Percentiles rank a stretch among this genome's conserved stretches.
phyloP scores from a whole-genome alignment of 306 rosid genomes.

The Quercus robur region DNA sequence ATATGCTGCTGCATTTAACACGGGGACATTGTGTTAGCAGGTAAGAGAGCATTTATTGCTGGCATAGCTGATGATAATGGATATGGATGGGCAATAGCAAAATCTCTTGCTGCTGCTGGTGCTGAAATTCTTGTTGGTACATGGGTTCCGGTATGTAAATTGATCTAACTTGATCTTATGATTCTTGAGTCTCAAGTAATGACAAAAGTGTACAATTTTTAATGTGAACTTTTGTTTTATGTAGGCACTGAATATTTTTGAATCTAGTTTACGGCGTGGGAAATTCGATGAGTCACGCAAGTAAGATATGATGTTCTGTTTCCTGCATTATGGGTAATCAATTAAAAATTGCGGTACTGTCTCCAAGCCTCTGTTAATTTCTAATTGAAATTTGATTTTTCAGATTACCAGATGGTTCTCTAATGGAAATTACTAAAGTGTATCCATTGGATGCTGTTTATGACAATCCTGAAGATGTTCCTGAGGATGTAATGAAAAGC shows the following conservation, averaged over 20 bases:
- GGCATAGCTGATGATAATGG: conserved; percentile 97
- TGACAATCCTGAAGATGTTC: conserved; percentile 84
- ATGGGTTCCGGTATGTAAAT: conserved; percentile 90
- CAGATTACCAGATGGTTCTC: conserved; percentile 89
- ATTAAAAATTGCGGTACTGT: background rate
- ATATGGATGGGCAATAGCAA: conserved; percentile 98
- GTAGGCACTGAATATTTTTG: conserved; percentile 91
- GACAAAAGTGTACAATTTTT: conserved; percentile 16
- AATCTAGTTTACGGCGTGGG: conserved; percentile 88
- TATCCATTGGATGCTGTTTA: conserved; percentile 93
- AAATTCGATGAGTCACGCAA: conserved; percentile 85
- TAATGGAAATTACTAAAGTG: conserved; percentile 86
- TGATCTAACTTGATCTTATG: background rate
- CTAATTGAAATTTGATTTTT: conserved; percentile 12
- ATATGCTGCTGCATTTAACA: background rate
- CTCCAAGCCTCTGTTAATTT: conserved; percentile 14
- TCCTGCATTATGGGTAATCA: background rate
- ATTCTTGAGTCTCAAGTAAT: background rate
- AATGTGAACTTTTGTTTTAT: conserved; percentile 13
- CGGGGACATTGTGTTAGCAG: conserved; percentile 29
- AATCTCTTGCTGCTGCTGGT: conserved; percentile 95
- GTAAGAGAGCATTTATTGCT: conserved; percentile 93
- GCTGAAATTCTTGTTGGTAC: conserved; percentile 97
- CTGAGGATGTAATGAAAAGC: conserved; percentile 71
- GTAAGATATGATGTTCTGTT: conserved; percentile 27